phyloP scores from a whole-genome alignment of 1,139 yeast species.

The Blastobotrys persicus region DNA sequence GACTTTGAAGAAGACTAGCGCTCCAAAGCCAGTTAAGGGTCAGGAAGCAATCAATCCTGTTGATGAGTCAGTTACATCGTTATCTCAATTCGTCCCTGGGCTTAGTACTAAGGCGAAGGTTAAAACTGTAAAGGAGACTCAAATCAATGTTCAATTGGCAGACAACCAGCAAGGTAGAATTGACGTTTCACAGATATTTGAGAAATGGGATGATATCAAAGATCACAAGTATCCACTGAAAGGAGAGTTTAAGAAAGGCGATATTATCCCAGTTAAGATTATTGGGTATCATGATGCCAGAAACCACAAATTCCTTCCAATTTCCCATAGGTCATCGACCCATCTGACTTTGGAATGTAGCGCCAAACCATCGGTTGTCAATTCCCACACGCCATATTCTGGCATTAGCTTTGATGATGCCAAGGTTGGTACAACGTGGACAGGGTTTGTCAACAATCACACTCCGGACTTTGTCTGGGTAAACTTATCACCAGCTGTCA shows the following conservation, averaged over 20 bases:
- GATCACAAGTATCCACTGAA: constrained; percentile 60
- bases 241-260: constrained; percentile 54
- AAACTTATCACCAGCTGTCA: constrained; percentile 63
- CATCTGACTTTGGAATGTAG: constrained; percentile 65
- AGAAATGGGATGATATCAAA: constrained; percentile 51
- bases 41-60: constrained; percentile 53
- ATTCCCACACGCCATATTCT: constrained; percentile 30
- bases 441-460: constrained; percentile 54
- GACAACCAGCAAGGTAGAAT: constrained; percentile 79
- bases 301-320: constrained; percentile 66
- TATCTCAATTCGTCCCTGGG: constrained; percentile 61
- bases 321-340: constrained; percentile 58
- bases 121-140: constrained; percentile 66
- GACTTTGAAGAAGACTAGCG: constrained; percentile 43
- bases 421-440: constrained; percentile 45
- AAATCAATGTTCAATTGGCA: constrained; percentile 71
- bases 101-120: constrained; percentile 58
- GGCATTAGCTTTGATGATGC: constrained; percentile 43
- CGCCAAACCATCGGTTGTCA: constrained; percentile 46
- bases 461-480: constrained; percentile 62
- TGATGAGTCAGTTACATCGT: constrained; percentile 48
- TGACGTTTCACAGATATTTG: constrained; percentile 71
- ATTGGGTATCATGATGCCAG: constrained; percentile 77
- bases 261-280: constrained; percentile 58
- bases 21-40: constrained; percentile 13